Conservation (phyloP, 345 rosid species). For the Moricandia moricandioides region DNA sequence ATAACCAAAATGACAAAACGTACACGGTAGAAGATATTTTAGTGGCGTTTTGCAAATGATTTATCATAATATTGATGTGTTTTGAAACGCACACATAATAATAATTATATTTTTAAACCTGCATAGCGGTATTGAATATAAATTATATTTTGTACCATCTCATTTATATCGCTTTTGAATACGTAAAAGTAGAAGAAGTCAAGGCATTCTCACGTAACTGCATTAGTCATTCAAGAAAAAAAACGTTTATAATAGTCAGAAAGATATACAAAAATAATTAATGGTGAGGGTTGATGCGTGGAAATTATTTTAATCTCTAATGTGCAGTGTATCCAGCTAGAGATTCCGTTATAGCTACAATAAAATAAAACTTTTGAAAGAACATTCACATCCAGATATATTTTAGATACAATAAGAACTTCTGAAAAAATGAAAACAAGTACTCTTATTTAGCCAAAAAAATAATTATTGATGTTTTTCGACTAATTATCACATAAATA, state of each 20-base stretch:
- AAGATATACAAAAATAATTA: background rate
- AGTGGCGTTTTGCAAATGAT: background rate
- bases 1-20: background rate
- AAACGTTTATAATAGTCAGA: background rate
- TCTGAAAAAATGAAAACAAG: background rate
- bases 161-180: background rate
- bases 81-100: background rate
- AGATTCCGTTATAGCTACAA: background rate
- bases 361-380: background rate
- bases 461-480: background rate
- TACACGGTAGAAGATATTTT: background rate
- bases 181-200: constrained; percentile 18
- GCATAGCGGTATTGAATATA: background rate
- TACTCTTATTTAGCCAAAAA: background rate
- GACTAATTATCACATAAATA: no score
- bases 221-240: constrained; percentile 6
- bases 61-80: background rate
- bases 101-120: no score
- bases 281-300: background rate
- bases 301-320: background rate
- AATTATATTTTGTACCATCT: background rate
- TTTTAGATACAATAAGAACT: background rate
- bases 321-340: background rate
- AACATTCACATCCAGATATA: background rate
- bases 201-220: background rate